A percentile compares a stretch with the other conserved stretches of the same genome.
phyloP scores from a whole-genome alignment of 2,329 filamentous ascomycete species.

The Escovopsis sp. region DNA sequence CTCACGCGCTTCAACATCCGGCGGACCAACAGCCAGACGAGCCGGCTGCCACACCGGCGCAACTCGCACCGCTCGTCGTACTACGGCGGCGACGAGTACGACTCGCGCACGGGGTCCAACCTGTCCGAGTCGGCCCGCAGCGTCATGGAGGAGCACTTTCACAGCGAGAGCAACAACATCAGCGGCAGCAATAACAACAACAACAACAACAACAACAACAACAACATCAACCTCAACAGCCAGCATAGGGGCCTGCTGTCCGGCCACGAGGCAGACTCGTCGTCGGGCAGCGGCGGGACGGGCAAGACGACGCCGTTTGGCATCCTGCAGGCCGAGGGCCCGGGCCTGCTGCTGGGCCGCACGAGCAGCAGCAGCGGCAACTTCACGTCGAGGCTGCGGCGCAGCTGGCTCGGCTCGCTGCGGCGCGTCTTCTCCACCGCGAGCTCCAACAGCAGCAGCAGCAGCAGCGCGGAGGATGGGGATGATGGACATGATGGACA shows the following conservation, averaged over 20 bases:
- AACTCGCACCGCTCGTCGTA: conserved; percentile 22
- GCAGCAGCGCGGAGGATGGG: conserved; percentile 8
- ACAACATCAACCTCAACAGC: conserved; percentile 19
- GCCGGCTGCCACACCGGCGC: conserved; percentile 24
- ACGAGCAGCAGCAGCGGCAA: conserved; percentile 4
- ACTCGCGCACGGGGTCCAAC: conserved; percentile 40
- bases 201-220: conserved; percentile 18
- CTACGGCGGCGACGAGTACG: conserved; percentile 32
- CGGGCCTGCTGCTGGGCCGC: conserved; percentile 27
- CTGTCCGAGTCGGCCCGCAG: conserved; percentile 39
- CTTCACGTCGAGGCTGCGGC: conserved; percentile 34
- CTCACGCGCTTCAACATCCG: conserved; percentile 28
- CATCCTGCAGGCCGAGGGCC: conserved; percentile 37
- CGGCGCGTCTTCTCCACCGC: conserved; percentile 41
- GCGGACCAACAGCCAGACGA: conserved; percentile 19
- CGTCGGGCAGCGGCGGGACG: conserved; percentile 35
- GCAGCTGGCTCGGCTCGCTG: conserved; percentile 56
- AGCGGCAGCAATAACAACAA: conserved; percentile 20
- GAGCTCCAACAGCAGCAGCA: conserved; percentile 16
- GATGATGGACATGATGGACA: no score
- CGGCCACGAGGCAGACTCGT: conserved; percentile 25
- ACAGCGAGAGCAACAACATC: conserved; percentile 25
- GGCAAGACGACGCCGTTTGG: conserved; percentile 35
- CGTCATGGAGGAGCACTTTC: conserved; percentile 4
- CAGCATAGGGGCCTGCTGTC: conserved; percentile 9